Percentiles rank a stretch among this genome's conserved stretches.
phyloP scores from a whole-genome alignment of 306 rosid genomes.

The Carpinus viminea region DNA sequence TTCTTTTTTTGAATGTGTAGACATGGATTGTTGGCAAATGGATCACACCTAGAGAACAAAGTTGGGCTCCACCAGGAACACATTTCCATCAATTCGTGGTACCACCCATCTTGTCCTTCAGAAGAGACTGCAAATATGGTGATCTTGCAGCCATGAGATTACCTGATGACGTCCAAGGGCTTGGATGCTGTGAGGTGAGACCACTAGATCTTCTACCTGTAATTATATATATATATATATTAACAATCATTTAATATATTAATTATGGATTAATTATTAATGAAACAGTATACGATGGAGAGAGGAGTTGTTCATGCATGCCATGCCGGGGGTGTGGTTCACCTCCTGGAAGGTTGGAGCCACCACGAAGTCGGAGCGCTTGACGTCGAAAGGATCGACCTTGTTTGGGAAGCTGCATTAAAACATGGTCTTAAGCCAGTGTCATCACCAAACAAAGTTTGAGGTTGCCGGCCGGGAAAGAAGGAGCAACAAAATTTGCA shows the following conservation, averaged over 20 bases:
- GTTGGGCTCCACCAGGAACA: constrained; percentile 88
- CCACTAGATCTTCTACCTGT: too few species aligned
- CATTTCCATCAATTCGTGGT: constrained; percentile 98
- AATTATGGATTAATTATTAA: too few species aligned
- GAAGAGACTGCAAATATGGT: constrained; percentile 94
- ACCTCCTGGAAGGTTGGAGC: constrained; percentile 80
- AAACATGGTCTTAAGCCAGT: constrained; percentile 84
- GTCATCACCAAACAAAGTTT: constrained; percentile 27
- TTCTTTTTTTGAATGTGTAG: constrained; percentile 36
- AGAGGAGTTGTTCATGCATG: constrained; percentile 98
- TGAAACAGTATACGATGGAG: constrained; percentile 79
- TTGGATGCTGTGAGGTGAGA: constrained; percentile 81
- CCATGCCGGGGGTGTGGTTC: constrained; percentile 98
- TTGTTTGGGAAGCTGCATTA: constrained; percentile 93
- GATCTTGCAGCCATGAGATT: constrained; percentile 95
- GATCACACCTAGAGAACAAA: constrained; percentile 87
- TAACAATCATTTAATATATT: too few species aligned
- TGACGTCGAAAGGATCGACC: constrained; percentile 79
- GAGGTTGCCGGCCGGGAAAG: too few species aligned
- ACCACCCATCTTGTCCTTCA: constrained; percentile 76
- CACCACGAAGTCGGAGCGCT: constrained; percentile 96
- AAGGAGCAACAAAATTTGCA: too few species aligned
- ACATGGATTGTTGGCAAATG: constrained; percentile 98
- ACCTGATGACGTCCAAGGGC: constrained; percentile 81
- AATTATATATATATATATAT: too few species aligned